Percentiles rank a stretch among this genome's conserved stretches.
phyloP scores from a whole-genome alignment of 495 filamentous ascomycete species.

The Usnea hakonensis region DNA sequence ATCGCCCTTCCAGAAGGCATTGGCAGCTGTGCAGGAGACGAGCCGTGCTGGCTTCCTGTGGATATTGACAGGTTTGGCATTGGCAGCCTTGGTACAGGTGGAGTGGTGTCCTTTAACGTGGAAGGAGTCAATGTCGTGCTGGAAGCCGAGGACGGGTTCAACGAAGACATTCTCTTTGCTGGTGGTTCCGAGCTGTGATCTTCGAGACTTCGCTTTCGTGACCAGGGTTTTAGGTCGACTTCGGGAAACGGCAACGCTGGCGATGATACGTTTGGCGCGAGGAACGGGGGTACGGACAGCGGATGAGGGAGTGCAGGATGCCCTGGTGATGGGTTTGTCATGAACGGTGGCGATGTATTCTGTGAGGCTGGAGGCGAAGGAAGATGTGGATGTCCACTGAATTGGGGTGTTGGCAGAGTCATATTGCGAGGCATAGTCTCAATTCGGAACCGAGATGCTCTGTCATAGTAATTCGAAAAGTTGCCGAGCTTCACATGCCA shows the following conservation, averaged over 20 bases:
- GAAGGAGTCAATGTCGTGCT: constrained; percentile 31
- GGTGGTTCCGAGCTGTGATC: constrained; percentile 55
- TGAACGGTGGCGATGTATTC: constrained; percentile 35
- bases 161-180: constrained; percentile 50
- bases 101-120: constrained; percentile 25
- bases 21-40: constrained; percentile 17
- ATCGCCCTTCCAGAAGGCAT: constrained; percentile 46
- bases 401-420: constrained; percentile 14
- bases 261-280: constrained; percentile 38
- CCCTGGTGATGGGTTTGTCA: constrained; percentile 23
- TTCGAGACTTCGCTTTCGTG: constrained; percentile 68
- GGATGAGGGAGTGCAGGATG: constrained; percentile 27
- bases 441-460: constrained; percentile 38
- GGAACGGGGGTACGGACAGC: constrained; percentile 34
- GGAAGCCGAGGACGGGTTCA: constrained; percentile 27
- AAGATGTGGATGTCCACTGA: constrained; percentile 35
- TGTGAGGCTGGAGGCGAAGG: constrained; percentile 49
- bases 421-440: constrained; percentile 8
- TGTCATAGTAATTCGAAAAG: constrained; percentile 74
- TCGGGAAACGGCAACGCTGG: constrained; percentile 46
- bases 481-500: constrained; percentile 77
- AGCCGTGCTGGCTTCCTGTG: constrained; percentile 10
- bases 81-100: constrained; percentile 44
- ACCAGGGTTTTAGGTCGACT: constrained; percentile 32
- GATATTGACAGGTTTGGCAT: constrained; percentile 47